phyloP scores from a whole-genome alignment of 2,329 filamentous ascomycete species.

The Scedosporium minutisporum region DNA sequence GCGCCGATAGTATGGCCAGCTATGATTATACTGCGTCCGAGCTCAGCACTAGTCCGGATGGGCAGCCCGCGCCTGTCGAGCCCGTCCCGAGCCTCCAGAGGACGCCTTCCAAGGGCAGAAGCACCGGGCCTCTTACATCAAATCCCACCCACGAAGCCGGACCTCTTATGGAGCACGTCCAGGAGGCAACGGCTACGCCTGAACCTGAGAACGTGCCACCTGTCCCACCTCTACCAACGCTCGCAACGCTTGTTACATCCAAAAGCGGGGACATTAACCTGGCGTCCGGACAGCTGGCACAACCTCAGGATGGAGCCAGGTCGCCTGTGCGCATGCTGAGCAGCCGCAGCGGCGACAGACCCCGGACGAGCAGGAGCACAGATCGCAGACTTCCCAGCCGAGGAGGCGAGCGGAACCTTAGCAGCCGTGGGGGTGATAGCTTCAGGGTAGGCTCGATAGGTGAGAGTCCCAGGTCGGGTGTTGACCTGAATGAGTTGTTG shows the following conservation, averaged over 20 bases:
- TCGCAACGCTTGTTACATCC: constrained; percentile 14
- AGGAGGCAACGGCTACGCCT: constrained; percentile 18
- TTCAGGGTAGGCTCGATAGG: constrained; percentile 21
- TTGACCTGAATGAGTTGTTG: constrained; percentile 40
- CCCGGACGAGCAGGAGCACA: not conserved
- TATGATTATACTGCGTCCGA: constrained; percentile 61
- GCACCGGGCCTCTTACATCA: constrained; percentile 26
- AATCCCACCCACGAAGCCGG: constrained; percentile 26
- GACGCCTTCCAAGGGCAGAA: constrained; percentile 5
- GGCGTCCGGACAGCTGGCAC: not conserved
- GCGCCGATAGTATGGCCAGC: constrained; percentile 61
- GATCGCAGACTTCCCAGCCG: constrained; percentile 4
- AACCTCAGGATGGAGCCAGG: not conserved
- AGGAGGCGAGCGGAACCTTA: constrained; percentile 21
- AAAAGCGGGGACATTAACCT: constrained; percentile 9
- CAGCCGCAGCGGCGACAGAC: constrained; percentile 4
- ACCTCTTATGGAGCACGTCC: constrained; percentile 8
- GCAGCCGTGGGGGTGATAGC: constrained; percentile 33
- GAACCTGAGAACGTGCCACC: constrained; percentile 37
- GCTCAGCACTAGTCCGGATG: constrained; percentile 45
- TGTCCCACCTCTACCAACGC: constrained; percentile 43
- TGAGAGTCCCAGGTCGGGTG: constrained; percentile 19
- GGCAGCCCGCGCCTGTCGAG: constrained; percentile 19
- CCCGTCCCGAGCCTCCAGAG: constrained; percentile 12
- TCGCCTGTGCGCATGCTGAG: constrained; percentile 6